Evolutionary conservation across 306 rosid genomes (phyloP), one percentile per base, ranked within the genome.

Genomic region (Acmispon strigosus): DNA sequence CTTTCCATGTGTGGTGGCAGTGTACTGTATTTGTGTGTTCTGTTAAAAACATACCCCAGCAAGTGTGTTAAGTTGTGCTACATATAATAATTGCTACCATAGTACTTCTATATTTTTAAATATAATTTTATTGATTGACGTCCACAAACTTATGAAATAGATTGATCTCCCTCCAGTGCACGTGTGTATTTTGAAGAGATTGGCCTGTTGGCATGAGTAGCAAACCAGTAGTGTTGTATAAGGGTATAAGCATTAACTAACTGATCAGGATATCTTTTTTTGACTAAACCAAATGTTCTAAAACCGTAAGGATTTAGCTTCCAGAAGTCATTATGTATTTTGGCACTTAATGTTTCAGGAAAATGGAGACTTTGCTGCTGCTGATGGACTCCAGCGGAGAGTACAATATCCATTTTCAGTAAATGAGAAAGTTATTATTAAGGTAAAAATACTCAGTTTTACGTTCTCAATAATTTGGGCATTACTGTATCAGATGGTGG

Each of bases 321-420:
- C 13, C 7, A 34, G 60, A 29, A 34, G 82, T 66, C 27, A 73
- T 78, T 53, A 47, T 16, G 55, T 57, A 8, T 49, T 53, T 59
- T 42, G 10, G 19, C 60, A 12, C 47, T 75, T 18, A 49, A 29
- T 69, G 79, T 64, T 66, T 52, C 83, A 94, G 99, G 99, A 94
- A 83, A 91, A 91, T 42, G 92, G 90, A 69, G 96, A 87, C 80
- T 74, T 78, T 66, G 75, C 78, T 72, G 72, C 60, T 10, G 88
- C 73, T 27, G 99, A 91, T 57, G 96, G 83, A 43, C 59, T 86
- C 61, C 76, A 79, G 53, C 91, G 90, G 27, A 91, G 96, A 43
- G 92, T 89, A 70, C 99, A 87, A 76, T 94, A 91, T 87, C 99
- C 99, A 18, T 94, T 94, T 82, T 86, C 96, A 15, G 97, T 89